Percentiles rank a stretch among this genome's conserved stretches.
phyloP scores from a whole-genome alignment of 208 protist genomes.

The Wallacemonas sp. region DNA sequence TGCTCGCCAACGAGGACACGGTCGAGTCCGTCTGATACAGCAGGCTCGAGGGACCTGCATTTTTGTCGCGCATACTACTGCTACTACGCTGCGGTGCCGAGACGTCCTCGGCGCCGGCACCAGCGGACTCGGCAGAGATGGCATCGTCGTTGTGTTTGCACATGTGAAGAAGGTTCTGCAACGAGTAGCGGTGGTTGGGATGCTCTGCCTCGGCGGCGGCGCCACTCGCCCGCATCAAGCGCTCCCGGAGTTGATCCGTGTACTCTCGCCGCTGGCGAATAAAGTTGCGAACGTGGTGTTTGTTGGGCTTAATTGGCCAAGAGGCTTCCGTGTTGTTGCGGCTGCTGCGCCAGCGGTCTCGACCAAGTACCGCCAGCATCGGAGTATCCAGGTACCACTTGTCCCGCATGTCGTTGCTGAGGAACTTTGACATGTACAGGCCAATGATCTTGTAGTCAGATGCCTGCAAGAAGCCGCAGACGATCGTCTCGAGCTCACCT shows the following conservation, averaged over 20 bases:
- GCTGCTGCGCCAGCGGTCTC: constrained; percentile 29
- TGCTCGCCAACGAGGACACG: constrained; percentile 8
- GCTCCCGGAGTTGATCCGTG: constrained; percentile 36
- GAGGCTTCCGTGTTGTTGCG: constrained; percentile 20
- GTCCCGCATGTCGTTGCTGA: constrained; percentile 22
- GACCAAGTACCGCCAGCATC: constrained; percentile 44
- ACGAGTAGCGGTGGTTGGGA: neutral
- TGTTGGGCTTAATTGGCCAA: constrained; percentile 21
- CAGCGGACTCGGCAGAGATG: neutral
- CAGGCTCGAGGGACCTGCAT: neutral
- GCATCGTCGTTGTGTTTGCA: constrained; percentile 11
- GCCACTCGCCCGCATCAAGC: constrained; percentile 33
- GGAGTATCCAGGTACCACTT: constrained; percentile 51
- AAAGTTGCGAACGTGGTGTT: constrained; percentile 25
- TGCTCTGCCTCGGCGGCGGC: constrained; percentile 13
- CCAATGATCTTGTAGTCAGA: constrained; percentile 27
- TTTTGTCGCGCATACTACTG: no score
- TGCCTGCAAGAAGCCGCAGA: constrained; percentile 28
- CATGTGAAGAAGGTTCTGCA: constrained; percentile 12
- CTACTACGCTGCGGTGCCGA: no score
- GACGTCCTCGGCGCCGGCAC: neutral
- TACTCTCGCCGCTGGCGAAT: constrained; percentile 32
- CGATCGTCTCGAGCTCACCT: constrained; percentile 42
- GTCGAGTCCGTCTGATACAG: constrained; percentile 12
- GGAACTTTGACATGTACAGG: constrained; percentile 28